phyloP scores from a whole-genome alignment of 768 basidiomycete genomes.

The Cantharellus anzutake region DNA sequence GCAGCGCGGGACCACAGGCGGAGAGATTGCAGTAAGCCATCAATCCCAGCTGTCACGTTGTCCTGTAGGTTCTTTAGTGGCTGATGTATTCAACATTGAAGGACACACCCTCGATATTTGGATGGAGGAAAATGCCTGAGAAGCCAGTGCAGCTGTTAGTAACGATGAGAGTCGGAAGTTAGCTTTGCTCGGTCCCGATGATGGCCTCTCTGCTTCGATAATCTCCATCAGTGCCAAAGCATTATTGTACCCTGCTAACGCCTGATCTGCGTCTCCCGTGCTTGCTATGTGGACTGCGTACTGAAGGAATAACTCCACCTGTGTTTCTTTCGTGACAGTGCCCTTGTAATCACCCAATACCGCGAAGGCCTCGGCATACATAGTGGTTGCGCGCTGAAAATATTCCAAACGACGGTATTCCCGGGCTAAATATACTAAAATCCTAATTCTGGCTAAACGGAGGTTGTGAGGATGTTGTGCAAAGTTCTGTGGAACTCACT shows the following conservation, averaged over 20 bases:
- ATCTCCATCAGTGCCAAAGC: constrained; percentile 23
- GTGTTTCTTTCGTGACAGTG: constrained; percentile 29
- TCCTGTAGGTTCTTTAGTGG: constrained; percentile 33
- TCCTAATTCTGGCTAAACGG: no score
- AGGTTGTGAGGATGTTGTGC: no score
- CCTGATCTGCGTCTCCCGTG: constrained; percentile 7
- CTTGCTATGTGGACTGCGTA: constrained; percentile 1
- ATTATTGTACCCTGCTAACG: constrained; percentile 4
- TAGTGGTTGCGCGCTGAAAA: constrained; percentile 36
- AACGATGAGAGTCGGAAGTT: constrained; percentile 36
- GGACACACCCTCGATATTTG: constrained; percentile 39
- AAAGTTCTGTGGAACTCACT: no score
- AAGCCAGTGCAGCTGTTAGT: constrained; percentile 55
- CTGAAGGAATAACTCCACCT: constrained; percentile 14
- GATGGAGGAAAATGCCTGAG: constrained; percentile 46
- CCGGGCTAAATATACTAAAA: constrained; percentile 56
- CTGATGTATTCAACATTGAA: constrained; percentile 3
- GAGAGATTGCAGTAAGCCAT: constrained; percentile 45
- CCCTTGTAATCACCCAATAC: constrained; percentile 18
- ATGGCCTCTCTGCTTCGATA: constrained; percentile 25
- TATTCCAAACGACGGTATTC: constrained; percentile 72
- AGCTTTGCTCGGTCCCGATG: constrained; percentile 37
- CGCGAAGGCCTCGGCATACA: constrained; percentile 41
- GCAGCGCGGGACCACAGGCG: constrained; percentile 67
- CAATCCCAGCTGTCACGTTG: constrained; percentile 36